Conservation (phyloP, 305 asterid genomes). For the Fraxinus angustifolia region DNA sequence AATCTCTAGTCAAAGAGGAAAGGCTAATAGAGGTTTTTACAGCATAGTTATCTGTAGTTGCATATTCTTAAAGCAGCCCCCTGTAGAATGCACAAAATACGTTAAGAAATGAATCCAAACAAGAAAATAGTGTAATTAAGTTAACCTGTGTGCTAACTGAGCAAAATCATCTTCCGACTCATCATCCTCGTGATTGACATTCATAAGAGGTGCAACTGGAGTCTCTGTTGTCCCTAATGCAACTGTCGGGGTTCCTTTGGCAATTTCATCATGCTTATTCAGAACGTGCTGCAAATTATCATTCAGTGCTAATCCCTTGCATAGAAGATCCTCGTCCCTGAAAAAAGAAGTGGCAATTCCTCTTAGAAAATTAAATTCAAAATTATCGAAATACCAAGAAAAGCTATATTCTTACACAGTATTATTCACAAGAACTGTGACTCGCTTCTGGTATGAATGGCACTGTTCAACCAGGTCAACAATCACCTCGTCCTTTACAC, state of each 20-base stretch:
- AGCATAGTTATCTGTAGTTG: background rate
- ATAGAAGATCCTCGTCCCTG: constrained; percentile 86
- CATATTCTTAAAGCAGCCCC: background rate
- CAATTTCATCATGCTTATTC: constrained; percentile 61
- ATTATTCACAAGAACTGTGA: constrained; percentile 80
- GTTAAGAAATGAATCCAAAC: background rate
- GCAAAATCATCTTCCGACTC: constrained; percentile 84
- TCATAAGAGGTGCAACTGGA: constrained; percentile 72
- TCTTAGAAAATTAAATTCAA: background rate
- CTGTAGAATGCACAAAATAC: background rate
- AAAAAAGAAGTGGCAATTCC: constrained; percentile 11
- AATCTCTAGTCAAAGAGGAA: background rate
- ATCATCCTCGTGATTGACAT: constrained; percentile 51
- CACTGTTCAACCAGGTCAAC: constrained; percentile 92
- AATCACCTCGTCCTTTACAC: constrained; percentile 76
- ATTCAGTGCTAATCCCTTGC: constrained; percentile 71
- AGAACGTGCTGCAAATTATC: constrained; percentile 80
- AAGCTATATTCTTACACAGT: constrained; percentile 53
- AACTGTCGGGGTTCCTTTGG: constrained; percentile 26
- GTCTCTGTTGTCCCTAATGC: constrained; percentile 28
- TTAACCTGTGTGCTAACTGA: constrained; percentile 79
- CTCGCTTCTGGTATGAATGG: constrained; percentile 76
- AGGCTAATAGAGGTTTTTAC: background rate
- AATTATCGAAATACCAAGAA: constrained; percentile 1
- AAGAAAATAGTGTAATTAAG: background rate